These are phyloP conservation scores for Fomes fomentarius DNA, from an alignment of 1,284 basidiomycete genomes.

Conservation along the genomic window DNA sequence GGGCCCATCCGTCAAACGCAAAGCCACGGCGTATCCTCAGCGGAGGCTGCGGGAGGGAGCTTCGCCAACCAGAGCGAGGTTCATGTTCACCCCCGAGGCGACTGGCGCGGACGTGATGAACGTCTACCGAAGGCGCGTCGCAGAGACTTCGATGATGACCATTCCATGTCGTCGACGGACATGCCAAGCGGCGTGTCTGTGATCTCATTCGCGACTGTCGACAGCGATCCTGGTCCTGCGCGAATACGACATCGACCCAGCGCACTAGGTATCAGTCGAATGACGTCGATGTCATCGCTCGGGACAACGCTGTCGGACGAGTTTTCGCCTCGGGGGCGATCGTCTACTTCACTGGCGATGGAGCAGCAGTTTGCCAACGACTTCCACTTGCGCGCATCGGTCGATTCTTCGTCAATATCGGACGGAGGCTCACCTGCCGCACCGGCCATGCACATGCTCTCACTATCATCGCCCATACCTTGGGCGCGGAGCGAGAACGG, in stretches of 20 bases:
- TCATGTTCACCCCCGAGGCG: constrained; percentile 39
- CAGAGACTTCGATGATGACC: constrained; percentile 86
- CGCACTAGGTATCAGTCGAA: constrained; percentile 66
- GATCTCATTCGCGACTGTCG: constrained; percentile 78
- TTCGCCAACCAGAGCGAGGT: constrained; percentile 45
- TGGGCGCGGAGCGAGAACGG: constrained; percentile 34
- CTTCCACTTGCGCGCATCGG: constrained; percentile 74
- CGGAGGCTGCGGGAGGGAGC: constrained; percentile 62
- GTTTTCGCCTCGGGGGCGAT: constrained; percentile 72
- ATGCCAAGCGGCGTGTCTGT: constrained; percentile 76
- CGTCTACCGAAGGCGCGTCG: constrained; percentile 78
- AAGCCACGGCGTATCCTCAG: constrained; percentile 49
- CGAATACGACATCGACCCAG: constrained; percentile 63
- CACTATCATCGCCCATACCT: constrained; percentile 62
- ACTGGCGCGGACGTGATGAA: constrained; percentile 57
- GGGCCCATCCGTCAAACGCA: constrained; percentile 64
- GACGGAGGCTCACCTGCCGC: constrained; percentile 61
- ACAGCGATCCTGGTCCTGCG: constrained; percentile 82
- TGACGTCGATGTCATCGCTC: constrained; percentile 77
- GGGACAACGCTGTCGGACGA: constrained; percentile 71
- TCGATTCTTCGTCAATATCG: constrained; percentile 62
- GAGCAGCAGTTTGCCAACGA: constrained; percentile 82
- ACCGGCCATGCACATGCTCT: constrained; percentile 72
- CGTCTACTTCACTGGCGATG: constrained; percentile 81
- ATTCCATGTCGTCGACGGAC: constrained; percentile 88